phyloP scores from a whole-genome alignment of 306 rosid species.

The Rosa chinensis region DNA sequence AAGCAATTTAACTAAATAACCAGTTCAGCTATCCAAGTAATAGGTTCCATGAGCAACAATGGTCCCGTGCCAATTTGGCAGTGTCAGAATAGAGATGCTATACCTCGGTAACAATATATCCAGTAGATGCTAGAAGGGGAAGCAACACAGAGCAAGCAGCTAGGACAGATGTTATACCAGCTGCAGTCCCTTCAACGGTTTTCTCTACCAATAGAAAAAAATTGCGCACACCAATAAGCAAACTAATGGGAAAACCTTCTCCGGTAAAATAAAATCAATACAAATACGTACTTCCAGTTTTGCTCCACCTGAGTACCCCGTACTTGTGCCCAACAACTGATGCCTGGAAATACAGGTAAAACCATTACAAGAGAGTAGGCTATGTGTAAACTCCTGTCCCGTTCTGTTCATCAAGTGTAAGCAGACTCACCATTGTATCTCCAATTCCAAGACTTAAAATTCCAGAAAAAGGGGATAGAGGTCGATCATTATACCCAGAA shows the following conservation, averaged over 20 bases:
- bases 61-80: background rate
- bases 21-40: background rate
- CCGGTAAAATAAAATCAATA: background rate
- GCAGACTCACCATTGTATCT: conserved; percentile 77
- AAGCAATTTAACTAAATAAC: background rate
- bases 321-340: conserved; percentile 96
- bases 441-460: conserved; percentile 93
- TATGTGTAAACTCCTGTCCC: background rate
- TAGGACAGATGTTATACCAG: conserved; percentile 92
- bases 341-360: conserved; percentile 55
- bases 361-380: background rate
- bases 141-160: conserved; percentile 88
- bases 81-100: conserved; percentile 20
- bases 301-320: conserved; percentile 94
- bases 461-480: conserved; percentile 94
- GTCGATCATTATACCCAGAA: conserved; percentile 79
- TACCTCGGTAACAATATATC: conserved; percentile 88
- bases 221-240: conserved; percentile 19
- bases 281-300: conserved; percentile 81
- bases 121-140: conserved; percentile 85
- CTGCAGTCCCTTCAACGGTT: conserved; percentile 98
- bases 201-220: conserved; percentile 61
- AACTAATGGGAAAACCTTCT: conserved; percentile 6
- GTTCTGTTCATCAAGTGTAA: background rate
- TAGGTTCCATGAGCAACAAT: background rate